Percentiles rank a stretch among this genome's conserved stretches.
Conservation (phyloP, 2,329 filamentous ascomycete genomes). For the Penicillium griseofulvum region DNA sequence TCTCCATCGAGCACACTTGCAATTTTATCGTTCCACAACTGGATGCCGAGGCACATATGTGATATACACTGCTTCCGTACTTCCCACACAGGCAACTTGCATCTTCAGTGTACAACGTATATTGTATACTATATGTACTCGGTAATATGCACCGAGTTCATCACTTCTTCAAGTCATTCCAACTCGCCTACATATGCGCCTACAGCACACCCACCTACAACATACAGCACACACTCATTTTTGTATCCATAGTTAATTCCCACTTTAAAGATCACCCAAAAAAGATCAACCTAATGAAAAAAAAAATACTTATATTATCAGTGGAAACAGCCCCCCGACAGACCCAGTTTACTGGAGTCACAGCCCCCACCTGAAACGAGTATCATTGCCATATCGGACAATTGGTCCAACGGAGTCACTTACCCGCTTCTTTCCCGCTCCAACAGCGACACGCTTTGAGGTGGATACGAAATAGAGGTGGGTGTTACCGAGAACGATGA, state of each 20-base stretch:
- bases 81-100: not conserved
- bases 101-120: not conserved
- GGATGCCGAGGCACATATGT: constrained; percentile 3
- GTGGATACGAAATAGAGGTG: not conserved
- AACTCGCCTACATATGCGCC: not conserved
- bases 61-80: constrained; percentile 9
- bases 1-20: not conserved
- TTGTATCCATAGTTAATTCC: not conserved
- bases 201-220: not conserved
- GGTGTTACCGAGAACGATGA: not conserved
- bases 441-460: not conserved
- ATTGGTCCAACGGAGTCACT: constrained; percentile 1
- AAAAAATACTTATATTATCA: not conserved
- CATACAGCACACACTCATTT: not conserved
- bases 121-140: not conserved
- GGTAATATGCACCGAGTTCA: not conserved
- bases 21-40: not conserved
- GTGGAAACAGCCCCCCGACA: not conserved
- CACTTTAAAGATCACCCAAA: not conserved
- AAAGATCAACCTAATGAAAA: not conserved
- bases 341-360: not conserved
- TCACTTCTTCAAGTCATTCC: not conserved
- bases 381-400: constrained; percentile 9
- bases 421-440: constrained; percentile 1
- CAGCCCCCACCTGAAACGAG: not conserved